These are phyloP conservation scores for Gossypium gossypioides DNA, from an alignment of 441 rosid species.

Conservation along the genomic window DNA sequence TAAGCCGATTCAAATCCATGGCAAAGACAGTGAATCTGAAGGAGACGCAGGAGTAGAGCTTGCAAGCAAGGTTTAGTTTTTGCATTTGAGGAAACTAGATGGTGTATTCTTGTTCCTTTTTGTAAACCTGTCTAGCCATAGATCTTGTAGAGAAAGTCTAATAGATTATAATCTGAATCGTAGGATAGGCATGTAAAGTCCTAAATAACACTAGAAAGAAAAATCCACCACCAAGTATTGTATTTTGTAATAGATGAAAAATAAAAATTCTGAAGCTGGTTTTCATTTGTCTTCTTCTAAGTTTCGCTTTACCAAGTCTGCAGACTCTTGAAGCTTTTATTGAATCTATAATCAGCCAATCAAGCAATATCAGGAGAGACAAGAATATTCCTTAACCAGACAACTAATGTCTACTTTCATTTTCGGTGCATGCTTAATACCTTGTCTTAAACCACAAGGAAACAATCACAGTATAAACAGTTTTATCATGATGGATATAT, in stretches of 20 bases:
- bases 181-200: not conserved
- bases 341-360: too few species aligned
- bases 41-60: slow-evolving; percentile 29
- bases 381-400: not conserved
- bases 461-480: too few species aligned
- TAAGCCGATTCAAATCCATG: slow-evolving; percentile 54
- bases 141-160: not conserved
- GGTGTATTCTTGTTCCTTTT: too few species aligned
- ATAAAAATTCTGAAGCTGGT: not conserved
- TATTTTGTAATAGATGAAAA: not conserved
- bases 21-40: slow-evolving; percentile 15
- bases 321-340: not conserved
- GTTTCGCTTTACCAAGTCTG: not conserved
- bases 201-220: not conserved
- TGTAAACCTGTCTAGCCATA: not conserved
- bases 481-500: too few species aligned
- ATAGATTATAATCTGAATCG: not conserved
- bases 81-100: not conserved
- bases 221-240: not conserved
- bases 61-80: slow-evolving; percentile 23
- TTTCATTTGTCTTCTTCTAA: not conserved
- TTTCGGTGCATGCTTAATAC: not conserved
- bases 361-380: not conserved
- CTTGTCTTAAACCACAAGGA: not conserved
- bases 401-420: not conserved